These are phyloP conservation scores for Sporisorium exsertum DNA, from an alignment of 1,284 basidiomycete species.

Conservation along the genomic window DNA sequence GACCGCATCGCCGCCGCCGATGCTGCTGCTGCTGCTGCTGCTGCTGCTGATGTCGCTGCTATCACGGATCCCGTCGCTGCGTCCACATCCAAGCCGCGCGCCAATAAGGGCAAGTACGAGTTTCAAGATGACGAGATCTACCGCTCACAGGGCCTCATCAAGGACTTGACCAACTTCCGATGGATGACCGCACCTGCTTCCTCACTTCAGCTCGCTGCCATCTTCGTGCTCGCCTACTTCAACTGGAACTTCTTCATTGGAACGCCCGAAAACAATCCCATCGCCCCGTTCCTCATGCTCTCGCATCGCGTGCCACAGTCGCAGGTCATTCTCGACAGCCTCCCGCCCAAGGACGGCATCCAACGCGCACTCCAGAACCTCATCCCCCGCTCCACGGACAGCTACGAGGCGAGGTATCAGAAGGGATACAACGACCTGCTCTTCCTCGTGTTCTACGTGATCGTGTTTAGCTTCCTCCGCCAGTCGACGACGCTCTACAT, in stretches of 20 bases:
- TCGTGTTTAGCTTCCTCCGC: constrained; percentile 91
- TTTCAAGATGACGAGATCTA: constrained; percentile 45
- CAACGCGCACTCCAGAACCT: constrained; percentile 33
- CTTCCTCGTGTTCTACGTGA: constrained; percentile 87
- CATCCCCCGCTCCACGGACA: constrained; percentile 42
- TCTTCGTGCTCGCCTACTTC: constrained; percentile 79
- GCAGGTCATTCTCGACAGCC: constrained; percentile 72
- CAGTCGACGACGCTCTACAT: constrained; percentile 81
- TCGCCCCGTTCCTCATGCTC: constrained; percentile 80
- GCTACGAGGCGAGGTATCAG: constrained; percentile 49
- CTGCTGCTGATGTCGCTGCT: constrained; percentile 11
- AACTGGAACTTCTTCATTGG: constrained; percentile 77
- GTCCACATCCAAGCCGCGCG: constrained; percentile 10
- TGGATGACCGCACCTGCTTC: constrained; percentile 65
- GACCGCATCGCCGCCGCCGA: constrained; percentile 39
- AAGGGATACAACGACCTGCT: constrained; percentile 75
- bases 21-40: constrained; percentile 10
- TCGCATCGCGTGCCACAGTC: constrained; percentile 75
- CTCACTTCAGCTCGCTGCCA: constrained; percentile 73
- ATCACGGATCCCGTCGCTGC: constrained; percentile 30
- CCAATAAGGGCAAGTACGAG: constrained; percentile 16
- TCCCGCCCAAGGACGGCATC: constrained; percentile 25
- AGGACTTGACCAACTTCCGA: constrained; percentile 53
- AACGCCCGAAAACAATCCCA: constrained; percentile 77
- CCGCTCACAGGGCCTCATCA: constrained; percentile 43